Conservation (phyloP, 805 yeast species). For the Ogataea ganodermae region DNA sequence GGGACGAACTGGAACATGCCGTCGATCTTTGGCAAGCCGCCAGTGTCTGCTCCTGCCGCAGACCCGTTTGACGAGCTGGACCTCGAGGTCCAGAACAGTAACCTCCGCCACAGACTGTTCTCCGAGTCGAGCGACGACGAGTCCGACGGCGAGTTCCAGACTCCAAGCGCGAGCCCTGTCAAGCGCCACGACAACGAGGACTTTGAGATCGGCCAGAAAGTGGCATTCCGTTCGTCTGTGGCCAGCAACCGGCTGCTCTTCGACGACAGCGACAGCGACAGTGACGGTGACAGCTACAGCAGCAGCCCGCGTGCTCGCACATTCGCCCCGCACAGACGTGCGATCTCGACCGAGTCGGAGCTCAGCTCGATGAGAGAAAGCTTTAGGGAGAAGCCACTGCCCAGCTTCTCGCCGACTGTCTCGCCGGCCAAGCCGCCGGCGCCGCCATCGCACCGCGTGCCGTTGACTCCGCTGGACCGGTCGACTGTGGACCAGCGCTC, state of each 20-base stretch:
- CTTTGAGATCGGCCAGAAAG: slow-evolving; percentile 27
- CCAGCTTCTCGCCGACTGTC: slow-evolving; percentile 5
- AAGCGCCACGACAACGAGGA: slow-evolving; percentile 13
- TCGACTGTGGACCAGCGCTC: slow-evolving; percentile 4
- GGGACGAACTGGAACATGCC: slow-evolving; percentile 24
- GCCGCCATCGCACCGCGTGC: slow-evolving; percentile 31
- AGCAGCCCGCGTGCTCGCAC: neutral
- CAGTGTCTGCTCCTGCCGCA: slow-evolving; percentile 1
- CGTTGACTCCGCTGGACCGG: slow-evolving; percentile 22
- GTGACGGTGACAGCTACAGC: slow-evolving; percentile 7
- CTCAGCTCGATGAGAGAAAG: slow-evolving; percentile 18
- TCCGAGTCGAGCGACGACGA: slow-evolving; percentile 35
- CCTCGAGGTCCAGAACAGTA: slow-evolving; percentile 17
- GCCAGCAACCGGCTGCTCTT: slow-evolving; percentile 14
- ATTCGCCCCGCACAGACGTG: neutral
- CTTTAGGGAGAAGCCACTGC: slow-evolving; percentile 24
- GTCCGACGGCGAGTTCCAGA: slow-evolving; percentile 4
- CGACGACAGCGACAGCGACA: slow-evolving; percentile 8
- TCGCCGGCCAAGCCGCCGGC: slow-evolving; percentile 22
- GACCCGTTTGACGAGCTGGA: slow-evolving; percentile 24
- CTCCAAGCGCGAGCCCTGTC: neutral
- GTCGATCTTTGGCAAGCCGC: slow-evolving; percentile 22
- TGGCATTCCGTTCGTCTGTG: slow-evolving; percentile 24
- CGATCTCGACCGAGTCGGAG: slow-evolving; percentile 8
- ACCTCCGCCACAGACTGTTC: slow-evolving; percentile 24